Evolutionary conservation across 2,329 filamentous ascomycete species (phyloP), one percentile per base, ranked within the genome.

Genomic region (Paramyrothecium roridum): DNA sequence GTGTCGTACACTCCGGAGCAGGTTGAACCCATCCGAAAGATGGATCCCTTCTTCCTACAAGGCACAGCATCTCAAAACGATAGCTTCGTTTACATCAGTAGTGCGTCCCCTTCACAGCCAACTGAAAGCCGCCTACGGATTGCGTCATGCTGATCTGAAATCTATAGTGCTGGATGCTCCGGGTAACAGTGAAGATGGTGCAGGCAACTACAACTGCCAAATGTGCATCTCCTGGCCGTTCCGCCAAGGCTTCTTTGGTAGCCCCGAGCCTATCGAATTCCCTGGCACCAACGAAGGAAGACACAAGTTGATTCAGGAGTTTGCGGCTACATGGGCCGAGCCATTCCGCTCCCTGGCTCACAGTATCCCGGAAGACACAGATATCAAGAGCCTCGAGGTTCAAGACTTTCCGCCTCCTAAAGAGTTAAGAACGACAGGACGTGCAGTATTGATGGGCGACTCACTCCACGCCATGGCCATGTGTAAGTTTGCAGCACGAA

Each of bases 391-490:
- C 2, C 72, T 84, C 4, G 70, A 73, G 11, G 64, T 82, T 4
- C 73, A 77, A 30, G 81, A 84, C 63, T 80, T 78, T 68, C 66
- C 74, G 2, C 78, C 77, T 2, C 67, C 70, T 1, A 62, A 59
- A 3, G 67, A 65, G 1, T 54, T 74, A 6, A 74, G 70, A 48
- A 68, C 70, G 1, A 67, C 65, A 8, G 77, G 77, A 0, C 70
- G 72, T 2, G 76, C 74, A 0, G 73, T 79, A 0, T 59, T 85
- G 2, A 71, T 82, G 55, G 82, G 82, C 1, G 82, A 85, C 64
- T 77, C 82, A 0, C 71, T 82, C 3, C 82, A 85, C 63, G 74
- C 79, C 0, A 85, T 85, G 81, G 77, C 79, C 0, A 84, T 84
- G 81, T 84, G 80, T 84, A 74, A 66, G 80, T 67, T n/a, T 17